These are phyloP conservation scores for Phytopythium litorale DNA, from an alignment of 352 stramenopile genomes.

Conservation along the genomic window DNA sequence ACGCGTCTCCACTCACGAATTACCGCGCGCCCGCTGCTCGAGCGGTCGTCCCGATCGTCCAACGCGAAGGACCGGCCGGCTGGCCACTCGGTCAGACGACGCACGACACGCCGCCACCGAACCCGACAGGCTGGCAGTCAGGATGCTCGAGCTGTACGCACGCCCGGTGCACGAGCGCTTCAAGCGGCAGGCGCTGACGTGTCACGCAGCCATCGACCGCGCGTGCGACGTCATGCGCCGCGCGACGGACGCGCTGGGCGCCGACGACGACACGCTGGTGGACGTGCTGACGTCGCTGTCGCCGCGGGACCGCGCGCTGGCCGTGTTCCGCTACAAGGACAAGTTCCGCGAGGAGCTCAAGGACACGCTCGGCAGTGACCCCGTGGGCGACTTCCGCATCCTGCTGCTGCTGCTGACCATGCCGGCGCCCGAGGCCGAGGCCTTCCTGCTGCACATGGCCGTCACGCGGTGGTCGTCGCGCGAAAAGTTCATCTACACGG, in stretches of 20 bases:
- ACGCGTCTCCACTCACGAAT: neutral
- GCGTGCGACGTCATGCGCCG: slow-evolving; percentile 50
- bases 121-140: neutral
- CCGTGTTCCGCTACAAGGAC: slow-evolving; percentile 68
- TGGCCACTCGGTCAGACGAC: neutral
- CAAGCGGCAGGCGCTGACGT: slow-evolving; percentile 25
- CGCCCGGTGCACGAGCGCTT: slow-evolving; percentile 36
- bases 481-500: slow-evolving; percentile 68
- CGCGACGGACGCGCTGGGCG: slow-evolving; percentile 65
- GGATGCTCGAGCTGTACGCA: slow-evolving; percentile 30
- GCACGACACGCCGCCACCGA: neutral
- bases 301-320: slow-evolving; percentile 46
- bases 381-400: slow-evolving; percentile 65
- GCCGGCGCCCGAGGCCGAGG: slow-evolving; percentile 61
- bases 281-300: slow-evolving; percentile 38
- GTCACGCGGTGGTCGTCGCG: slow-evolving; percentile 44
- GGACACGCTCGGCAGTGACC: slow-evolving; percentile 59
- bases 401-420: slow-evolving; percentile 57
- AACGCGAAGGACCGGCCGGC: neutral
- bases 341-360: slow-evolving; percentile 55
- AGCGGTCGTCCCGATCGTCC: neutral
- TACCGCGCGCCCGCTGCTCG: neutral
- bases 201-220: slow-evolving; percentile 44
- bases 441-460: slow-evolving; percentile 60
- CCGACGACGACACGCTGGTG: slow-evolving; percentile 63